These are phyloP conservation scores for Solioccasus polychromus DNA, from an alignment of 768 basidiomycete species.

Conservation along the genomic window DNA sequence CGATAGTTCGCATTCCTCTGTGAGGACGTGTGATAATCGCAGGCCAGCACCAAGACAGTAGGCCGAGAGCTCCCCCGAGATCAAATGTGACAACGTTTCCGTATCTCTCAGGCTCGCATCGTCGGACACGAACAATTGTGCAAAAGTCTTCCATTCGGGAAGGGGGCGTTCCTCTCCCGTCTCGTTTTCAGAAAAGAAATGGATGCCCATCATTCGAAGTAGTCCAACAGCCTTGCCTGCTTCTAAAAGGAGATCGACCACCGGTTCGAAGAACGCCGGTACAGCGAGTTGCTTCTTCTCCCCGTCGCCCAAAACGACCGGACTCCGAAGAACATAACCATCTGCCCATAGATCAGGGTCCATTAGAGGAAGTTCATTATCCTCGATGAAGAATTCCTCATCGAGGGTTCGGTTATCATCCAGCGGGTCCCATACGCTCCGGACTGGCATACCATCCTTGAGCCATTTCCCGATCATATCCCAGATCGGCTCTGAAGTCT, in stretches of 20 bases:
- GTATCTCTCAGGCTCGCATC: conserved; percentile 44
- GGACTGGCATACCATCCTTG: conserved; percentile 64
- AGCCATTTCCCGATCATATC: conserved; percentile 70
- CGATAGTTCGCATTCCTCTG: conserved; percentile 65
- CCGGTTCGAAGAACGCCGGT: conserved; percentile 61
- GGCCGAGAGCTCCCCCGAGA: conserved; percentile 63
- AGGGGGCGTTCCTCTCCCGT: conserved; percentile 27
- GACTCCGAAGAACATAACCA: conserved; percentile 58
- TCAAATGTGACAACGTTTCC: conserved; percentile 56
- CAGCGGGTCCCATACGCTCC: conserved; percentile 28
- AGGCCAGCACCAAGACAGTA: conserved; percentile 52
- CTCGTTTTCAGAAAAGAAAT: conserved; percentile 14
- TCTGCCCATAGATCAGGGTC: conserved; percentile 82
- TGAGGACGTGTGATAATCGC: conserved; percentile 53
- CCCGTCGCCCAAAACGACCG: conserved; percentile 26
- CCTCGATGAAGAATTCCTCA: conserved; percentile 81
- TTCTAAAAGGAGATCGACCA: conserved; percentile 56
- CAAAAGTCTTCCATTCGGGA: conserved; percentile 43
- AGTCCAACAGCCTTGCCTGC: conserved; percentile 79
- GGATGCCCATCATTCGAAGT: conserved; percentile 50
- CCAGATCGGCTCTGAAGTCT: conserved; percentile 72
- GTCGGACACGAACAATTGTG: conserved; percentile 36
- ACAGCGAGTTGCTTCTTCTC: conserved; percentile 31
- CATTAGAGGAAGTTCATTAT: conserved; percentile 58
- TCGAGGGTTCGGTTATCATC: conserved; percentile 38